These are phyloP conservation scores for Coniosporium apollinis DNA, from an alignment of 495 filamentous ascomycete genomes.

Conservation along the genomic window DNA sequence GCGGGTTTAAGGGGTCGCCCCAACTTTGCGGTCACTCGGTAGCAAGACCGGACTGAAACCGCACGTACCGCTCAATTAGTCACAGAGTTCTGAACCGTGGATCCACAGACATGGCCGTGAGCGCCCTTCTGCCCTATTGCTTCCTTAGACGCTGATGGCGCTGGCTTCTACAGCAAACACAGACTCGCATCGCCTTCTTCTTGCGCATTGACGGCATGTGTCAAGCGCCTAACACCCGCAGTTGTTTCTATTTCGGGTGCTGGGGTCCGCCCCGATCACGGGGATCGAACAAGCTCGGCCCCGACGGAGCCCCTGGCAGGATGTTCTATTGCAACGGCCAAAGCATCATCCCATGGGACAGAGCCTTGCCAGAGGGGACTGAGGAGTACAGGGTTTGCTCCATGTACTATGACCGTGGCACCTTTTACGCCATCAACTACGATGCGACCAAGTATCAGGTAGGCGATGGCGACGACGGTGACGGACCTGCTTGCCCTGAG, in stretches of 20 bases:
- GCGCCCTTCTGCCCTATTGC: no score
- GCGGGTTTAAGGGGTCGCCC: no score
- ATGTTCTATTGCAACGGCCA: background rate
- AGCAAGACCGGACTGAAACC: no score
- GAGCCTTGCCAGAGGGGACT: background rate
- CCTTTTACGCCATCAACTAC: conserved; percentile 5
- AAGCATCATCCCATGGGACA: background rate
- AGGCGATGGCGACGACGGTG: conserved; percentile 5
- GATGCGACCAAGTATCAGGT: conserved; percentile 4
- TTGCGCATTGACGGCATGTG: background rate
- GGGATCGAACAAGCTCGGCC: background rate
- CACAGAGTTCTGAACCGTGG: no score
- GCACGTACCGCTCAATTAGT: no score
- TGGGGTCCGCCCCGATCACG: conserved; percentile 1
- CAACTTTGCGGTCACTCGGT: no score
- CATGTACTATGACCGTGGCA: conserved; percentile 3
- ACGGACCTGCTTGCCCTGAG: background rate
- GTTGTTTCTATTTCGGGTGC: background rate
- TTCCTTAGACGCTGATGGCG: no score
- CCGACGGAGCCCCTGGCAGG: background rate
- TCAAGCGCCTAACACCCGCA: no score
- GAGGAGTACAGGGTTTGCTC: conserved; percentile 3
- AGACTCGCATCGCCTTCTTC: no score
- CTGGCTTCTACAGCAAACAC: no score
- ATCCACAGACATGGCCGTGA: no score